Conservation (phyloP, 495 filamentous ascomycete genomes). For the Penicillium nucicola region DNA sequence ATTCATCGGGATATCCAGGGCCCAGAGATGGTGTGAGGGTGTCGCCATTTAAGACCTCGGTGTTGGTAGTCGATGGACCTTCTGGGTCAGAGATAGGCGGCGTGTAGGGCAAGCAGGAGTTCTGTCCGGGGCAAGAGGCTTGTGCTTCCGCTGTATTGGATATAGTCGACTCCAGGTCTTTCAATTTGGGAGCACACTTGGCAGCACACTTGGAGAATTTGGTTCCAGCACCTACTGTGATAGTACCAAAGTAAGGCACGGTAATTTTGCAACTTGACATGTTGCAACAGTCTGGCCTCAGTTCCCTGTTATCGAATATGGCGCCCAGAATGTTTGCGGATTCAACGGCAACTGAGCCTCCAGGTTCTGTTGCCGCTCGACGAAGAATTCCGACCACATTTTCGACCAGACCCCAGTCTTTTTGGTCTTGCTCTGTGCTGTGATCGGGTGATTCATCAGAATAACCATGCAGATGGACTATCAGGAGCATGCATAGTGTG, state of each 20-base stretch:
- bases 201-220: constrained; percentile 16
- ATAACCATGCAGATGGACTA: constrained; percentile 45
- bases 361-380: constrained; percentile 33
- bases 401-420: constrained; percentile 45
- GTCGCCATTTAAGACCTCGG: not conserved
- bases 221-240: constrained; percentile 29
- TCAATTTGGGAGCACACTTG: too few relatives aligned
- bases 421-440: constrained; percentile 33
- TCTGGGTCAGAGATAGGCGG: constrained; percentile 23
- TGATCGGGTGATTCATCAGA: constrained; percentile 23
- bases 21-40: constrained; percentile 1
- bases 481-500: constrained; percentile 46
- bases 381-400: constrained; percentile 40
- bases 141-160: not conserved
- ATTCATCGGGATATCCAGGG: constrained; percentile 9
- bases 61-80: not conserved
- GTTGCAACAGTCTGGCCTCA: not conserved
- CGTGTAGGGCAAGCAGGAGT: constrained; percentile 20
- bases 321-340: constrained; percentile 42
- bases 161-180: not conserved
- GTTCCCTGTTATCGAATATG: constrained; percentile 16
- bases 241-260: constrained; percentile 46
- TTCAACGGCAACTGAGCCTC: constrained; percentile 48
- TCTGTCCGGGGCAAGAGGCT: not conserved
- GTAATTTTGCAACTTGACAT: constrained; percentile 28